phyloP scores from a whole-genome alignment of 768 basidiomycete genomes.

The Cubamyces lactineus region DNA sequence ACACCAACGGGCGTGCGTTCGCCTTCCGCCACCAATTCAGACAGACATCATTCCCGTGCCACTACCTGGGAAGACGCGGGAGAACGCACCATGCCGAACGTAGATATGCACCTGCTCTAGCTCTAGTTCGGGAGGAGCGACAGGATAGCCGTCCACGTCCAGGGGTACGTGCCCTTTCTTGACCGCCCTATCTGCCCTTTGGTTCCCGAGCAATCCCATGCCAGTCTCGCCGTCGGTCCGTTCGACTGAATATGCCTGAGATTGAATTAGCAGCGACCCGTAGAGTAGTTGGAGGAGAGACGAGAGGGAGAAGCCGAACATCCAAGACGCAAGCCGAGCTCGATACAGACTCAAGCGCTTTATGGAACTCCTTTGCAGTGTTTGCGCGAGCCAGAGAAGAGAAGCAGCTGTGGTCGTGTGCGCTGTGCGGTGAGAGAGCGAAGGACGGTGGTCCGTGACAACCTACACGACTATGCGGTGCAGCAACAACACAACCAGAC shows the following conservation, averaged over 20 bases:
- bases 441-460: not conserved
- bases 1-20: conserved; percentile 79
- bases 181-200: not conserved
- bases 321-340: not conserved
- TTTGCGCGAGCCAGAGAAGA: not conserved
- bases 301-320: conserved; percentile 12
- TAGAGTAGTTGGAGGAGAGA: conserved; percentile 20
- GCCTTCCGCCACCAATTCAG: conserved; percentile 43
- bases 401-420: not conserved
- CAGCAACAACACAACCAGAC: too few relatives aligned
- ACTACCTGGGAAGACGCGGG: too few relatives aligned
- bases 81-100: conserved; percentile 67
- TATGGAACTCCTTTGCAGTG: not conserved
- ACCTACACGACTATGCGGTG: not conserved
- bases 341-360: not conserved
- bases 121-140: conserved; percentile 54
- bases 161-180: conserved; percentile 36
- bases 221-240: not conserved
- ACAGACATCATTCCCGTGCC: not conserved
- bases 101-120: conserved; percentile 78
- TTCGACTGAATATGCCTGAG: conserved; percentile 8
- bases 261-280: conserved; percentile 17
- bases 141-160: conserved; percentile 63
- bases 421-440: not conserved
- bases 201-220: conserved; percentile 8